Evolutionary conservation across 306 rosid species (phyloP).

Genomic region (Cicer judaicum): DNA sequence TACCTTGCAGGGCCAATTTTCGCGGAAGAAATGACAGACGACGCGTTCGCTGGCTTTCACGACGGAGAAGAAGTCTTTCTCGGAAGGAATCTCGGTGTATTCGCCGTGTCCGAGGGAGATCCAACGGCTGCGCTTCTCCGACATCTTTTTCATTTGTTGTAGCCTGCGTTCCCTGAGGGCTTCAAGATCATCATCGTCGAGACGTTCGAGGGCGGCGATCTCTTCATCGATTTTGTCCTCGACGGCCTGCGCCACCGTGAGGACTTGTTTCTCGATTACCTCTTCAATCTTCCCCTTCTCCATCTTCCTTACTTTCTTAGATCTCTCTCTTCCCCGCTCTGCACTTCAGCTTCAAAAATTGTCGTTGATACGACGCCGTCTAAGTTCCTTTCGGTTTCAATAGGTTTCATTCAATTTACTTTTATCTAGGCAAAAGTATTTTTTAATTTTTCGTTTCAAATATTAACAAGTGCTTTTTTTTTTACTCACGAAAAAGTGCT

Average conservation of each 20-base stretch:
- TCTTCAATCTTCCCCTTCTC: conserved; percentile 72
- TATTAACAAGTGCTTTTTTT: too few species aligned
- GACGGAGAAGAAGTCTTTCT: conserved; percentile 90
- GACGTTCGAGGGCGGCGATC: conserved; percentile 85
- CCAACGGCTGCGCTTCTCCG: conserved; percentile 96
- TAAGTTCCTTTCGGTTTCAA: not conserved
- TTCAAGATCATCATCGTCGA: conserved; percentile 81
- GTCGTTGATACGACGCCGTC: conserved; percentile 28
- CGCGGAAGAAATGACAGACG: conserved; percentile 96
- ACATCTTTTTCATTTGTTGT: conserved; percentile 97
- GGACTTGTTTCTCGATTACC: conserved; percentile 82
- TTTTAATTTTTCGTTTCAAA: too few species aligned
- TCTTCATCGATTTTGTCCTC: conserved; percentile 92
- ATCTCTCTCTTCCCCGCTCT: conserved; percentile 27
- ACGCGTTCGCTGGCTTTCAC: conserved; percentile 99
- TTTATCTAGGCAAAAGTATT: not conserved
- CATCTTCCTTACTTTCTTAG: conserved; percentile 57
- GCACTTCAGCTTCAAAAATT: conserved; percentile 26
- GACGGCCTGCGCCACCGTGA: conserved; percentile 84
- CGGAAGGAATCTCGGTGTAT: conserved; percentile 73
- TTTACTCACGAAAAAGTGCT: too few species aligned
- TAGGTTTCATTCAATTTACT: not conserved
- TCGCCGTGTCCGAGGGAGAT: conserved; percentile 89
- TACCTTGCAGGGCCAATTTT: conserved; percentile 99
- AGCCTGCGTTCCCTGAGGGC: conserved; percentile 84